Base-by-base conservation (phyloP, 805 yeast genomes). In the Candida stauntonica region DNA sequence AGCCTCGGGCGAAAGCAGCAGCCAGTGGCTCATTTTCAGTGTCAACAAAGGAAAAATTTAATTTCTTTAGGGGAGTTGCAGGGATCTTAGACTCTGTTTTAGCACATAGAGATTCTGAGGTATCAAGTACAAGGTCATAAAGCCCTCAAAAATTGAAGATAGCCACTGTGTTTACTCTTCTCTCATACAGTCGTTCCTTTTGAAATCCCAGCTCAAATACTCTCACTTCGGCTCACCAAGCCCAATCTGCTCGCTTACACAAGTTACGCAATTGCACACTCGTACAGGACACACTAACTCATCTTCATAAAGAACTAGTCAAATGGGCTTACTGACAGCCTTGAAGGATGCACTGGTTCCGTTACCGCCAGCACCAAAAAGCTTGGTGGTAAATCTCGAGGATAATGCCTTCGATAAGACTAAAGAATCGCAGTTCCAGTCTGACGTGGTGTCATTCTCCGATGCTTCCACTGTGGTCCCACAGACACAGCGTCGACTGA, bases 401-500 rank as follows among this genome's bases (percentile, higher is more conserved):
- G 20, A 29, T 19, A 14, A 15, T 19, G 30, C 35, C 5, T 32
- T 20, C 21, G 20, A 19, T 15, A 30, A 33, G 12, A 14, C 19
- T 14, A 33, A 35, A 20, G 16, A 33, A 15, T 13, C 17, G 9
- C 23, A 12, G 4, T 11, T 31, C 9, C 35, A 38, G 13, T 28
- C 36, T 12, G 49, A 34, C 31, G 38, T 39, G 16, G 9, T 38
- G 6, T 51, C 57, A 4, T 9, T 52, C 1, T 42, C 48, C 36
- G 56, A 50, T 33, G 42, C 51, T 3, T 48, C 55, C 2, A 44
- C 57, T 20, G 27, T 47, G 20, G 46, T 39, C 32, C 17, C 52
- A n/a, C 51, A 48, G 14, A 69, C 75, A 3, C 66, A 65, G 21
- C 60, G 91, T 32, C 68, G 69, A 20, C 64, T 84, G 39, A 63